phyloP scores from a whole-genome alignment of 2,329 filamentous ascomycete species.

The Cladosporium austrohemisphaericum region DNA sequence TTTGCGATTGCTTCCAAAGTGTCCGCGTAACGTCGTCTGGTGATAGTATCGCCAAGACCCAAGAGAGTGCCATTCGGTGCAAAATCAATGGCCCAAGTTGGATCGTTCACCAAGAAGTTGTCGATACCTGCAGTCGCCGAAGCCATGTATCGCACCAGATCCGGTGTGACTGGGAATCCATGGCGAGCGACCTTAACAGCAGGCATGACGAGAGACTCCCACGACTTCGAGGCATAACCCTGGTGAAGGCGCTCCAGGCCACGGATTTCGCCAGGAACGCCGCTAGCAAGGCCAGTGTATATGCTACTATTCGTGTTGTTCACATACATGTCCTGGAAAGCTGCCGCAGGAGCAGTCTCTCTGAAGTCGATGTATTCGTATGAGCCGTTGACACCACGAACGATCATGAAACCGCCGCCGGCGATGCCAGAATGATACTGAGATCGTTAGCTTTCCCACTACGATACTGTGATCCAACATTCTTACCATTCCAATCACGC shows the following conservation, averaged over 20 bases:
- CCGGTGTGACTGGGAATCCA: constrained; percentile 69
- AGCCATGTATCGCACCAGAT: constrained; percentile 71
- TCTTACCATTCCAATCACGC: constrained; percentile 43
- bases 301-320: constrained; percentile 65
- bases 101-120: constrained; percentile 71
- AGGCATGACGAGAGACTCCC: constrained; percentile 65
- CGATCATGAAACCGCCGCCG: constrained; percentile 85
- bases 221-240: constrained; percentile 58
- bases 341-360: constrained; percentile 79
- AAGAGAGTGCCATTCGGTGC: constrained; percentile 75
- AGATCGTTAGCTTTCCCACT: not conserved
- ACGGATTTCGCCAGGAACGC: constrained; percentile 69
- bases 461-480: not conserved
- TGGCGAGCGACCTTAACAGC: constrained; percentile 69
- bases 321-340: constrained; percentile 79
- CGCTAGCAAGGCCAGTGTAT: constrained; percentile 44
- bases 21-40: constrained; percentile 73
- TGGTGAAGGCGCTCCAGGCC: constrained; percentile 76
- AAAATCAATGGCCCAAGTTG: constrained; percentile 82
- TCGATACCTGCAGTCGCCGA: constrained; percentile 45
- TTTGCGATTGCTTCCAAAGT: constrained; percentile 75
- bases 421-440: constrained; percentile 62
- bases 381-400: constrained; percentile 66
- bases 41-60: constrained; percentile 71
- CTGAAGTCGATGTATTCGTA: constrained; percentile 89